Base-by-base conservation (phyloP, 2,329 filamentous ascomycete genomes). In the Apiospora rasikravindrae region DNA sequence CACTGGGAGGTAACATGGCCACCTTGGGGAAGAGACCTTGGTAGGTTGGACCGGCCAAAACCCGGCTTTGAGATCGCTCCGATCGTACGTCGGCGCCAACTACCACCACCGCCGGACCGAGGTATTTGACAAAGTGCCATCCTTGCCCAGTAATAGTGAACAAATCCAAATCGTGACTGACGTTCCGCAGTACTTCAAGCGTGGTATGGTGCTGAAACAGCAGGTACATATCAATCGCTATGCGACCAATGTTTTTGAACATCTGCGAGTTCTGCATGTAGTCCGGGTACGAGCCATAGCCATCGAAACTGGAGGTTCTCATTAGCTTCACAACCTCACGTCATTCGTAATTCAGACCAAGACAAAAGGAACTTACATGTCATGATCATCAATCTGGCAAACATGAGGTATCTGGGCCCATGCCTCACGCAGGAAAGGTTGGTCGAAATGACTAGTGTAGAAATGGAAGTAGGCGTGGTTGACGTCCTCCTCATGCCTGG, bases 191-290 rank as follows among this genome's bases (percentile, higher is more conserved):
- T 57, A 98, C 93, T 80, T 98, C 96, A 3, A 97, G 87, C 0
- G 96, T 98, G 0, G 96, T 98, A 82, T 99, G 96, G 80, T 99
- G 96, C 80, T 99, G 96, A 87, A 99, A 99, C 10, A 99, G 89
- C 47, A 99, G 88, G 80, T 98, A 99, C 95, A 98, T 98, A 77
- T 98, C 95, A 71, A 97, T 95, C 29, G 95, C 96, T 74, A 99
- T 92, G 49, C 96, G 91, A 33, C 96, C 96, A 78, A 98, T 97
- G 80, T 98, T 98, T 84, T 97, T 98, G 87, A 99, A 98, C 84
- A 98, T 95, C 75, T 97, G 93, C 24, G 95, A 98, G 76, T 94
- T 94, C 80, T 99, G 96, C 96, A 99, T 98, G 81, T 98, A 97
- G 74, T 98, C 95, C 0, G 96, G 96, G 78, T 98, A 99, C 1